Percentiles rank a stretch among this genome's conserved stretches.
Conservation (phyloP, 495 filamentous ascomycete species). For the Aspergillus ellipticus region DNA sequence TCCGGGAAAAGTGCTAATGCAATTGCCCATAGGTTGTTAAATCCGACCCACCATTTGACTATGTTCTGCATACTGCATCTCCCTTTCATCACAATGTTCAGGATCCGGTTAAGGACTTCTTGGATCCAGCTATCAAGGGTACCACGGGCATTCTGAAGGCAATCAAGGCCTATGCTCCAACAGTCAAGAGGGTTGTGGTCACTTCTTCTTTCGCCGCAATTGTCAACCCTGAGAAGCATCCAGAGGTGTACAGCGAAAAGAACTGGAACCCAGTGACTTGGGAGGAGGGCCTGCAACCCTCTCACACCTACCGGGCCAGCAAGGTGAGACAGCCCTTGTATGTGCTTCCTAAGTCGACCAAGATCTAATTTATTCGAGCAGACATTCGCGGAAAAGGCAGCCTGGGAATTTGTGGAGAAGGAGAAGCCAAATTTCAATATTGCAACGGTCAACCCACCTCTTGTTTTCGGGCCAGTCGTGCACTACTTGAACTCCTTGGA, state of each 20-base stretch:
- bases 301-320: conserved; percentile 65
- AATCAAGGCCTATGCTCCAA: conserved; percentile 68
- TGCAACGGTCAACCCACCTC: conserved; percentile 65
- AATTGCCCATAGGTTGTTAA: conserved; percentile 49
- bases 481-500: conserved; percentile 64
- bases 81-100: conserved; percentile 74
- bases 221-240: conserved; percentile 46
- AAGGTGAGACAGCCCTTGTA: conserved; percentile 43
- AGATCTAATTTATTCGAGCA: conserved; percentile 13
- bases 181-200: conserved; percentile 77
- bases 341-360: neutral
- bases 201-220: conserved; percentile 86
- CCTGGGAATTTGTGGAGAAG: conserved; percentile 77
- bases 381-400: conserved; percentile 64
- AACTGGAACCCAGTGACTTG: conserved; percentile 83
- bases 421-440: conserved; percentile 77
- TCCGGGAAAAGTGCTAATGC: neutral
- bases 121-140: conserved; percentile 82
- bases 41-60: conserved; percentile 70
- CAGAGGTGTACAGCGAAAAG: conserved; percentile 61
- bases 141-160: conserved; percentile 77
- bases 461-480: conserved; percentile 70
- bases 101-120: conserved; percentile 74
- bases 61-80: conserved; percentile 83
- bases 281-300: conserved; percentile 57